phyloP scores from a whole-genome alignment of 352 stramenopile genomes.

The Pythium utonaiense region DNA sequence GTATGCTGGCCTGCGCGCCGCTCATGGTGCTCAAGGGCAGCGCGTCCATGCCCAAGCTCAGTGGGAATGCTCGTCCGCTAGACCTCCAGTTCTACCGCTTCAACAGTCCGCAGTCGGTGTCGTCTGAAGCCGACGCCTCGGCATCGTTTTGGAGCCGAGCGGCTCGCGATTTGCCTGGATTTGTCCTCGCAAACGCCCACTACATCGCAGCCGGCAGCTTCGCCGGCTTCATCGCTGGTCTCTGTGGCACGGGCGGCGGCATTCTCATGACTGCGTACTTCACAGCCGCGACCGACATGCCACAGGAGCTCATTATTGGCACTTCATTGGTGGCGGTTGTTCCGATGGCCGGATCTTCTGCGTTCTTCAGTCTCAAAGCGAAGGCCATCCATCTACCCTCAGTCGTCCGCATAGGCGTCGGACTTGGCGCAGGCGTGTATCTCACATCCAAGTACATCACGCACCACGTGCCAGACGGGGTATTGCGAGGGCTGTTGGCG shows the following conservation, averaged over 20 bases:
- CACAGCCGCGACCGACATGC: constrained; percentile 75
- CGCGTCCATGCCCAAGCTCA: constrained; percentile 62
- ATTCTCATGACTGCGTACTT: constrained; percentile 86
- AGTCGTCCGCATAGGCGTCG: constrained; percentile 52
- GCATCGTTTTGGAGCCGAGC: neutral
- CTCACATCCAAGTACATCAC: constrained; percentile 82
- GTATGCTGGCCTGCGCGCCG: constrained; percentile 69
- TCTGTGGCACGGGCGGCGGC: constrained; percentile 75
- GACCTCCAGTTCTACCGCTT: constrained; percentile 69
- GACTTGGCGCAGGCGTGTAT: constrained; percentile 58
- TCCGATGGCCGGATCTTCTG: constrained; percentile 63
- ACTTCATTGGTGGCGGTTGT: constrained; percentile 82
- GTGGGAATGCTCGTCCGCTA: constrained; percentile 37
- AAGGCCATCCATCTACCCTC: constrained; percentile 74
- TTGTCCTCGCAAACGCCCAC: constrained; percentile 50
- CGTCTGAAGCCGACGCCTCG: constrained; percentile 12
- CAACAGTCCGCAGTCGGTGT: neutral
- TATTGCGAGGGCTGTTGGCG: constrained; percentile 61
- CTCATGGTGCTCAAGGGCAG: constrained; percentile 81
- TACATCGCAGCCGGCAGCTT: constrained; percentile 65
- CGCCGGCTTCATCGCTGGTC: constrained; percentile 76
- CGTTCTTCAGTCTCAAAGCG: constrained; percentile 65
- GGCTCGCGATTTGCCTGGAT: neutral
- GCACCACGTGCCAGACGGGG: constrained; percentile 64
- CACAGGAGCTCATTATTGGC: constrained; percentile 73